Evolutionary conservation across 2,329 filamentous ascomycete species (phyloP).

Genomic region (Beauveria bassiana): DNA sequence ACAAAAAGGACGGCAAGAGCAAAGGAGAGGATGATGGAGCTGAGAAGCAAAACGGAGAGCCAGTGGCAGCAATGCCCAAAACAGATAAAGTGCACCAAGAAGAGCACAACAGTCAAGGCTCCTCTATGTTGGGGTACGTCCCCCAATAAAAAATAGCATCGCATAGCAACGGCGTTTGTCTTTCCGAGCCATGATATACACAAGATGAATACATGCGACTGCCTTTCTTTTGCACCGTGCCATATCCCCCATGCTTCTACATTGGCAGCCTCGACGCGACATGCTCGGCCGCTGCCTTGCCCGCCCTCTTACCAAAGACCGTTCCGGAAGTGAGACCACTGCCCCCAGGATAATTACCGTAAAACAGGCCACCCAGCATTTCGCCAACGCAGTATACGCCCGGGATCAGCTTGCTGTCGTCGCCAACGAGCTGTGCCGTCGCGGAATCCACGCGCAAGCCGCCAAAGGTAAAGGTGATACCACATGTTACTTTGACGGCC

Average conservation of each 20-base stretch:
- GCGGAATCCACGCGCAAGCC: slow-evolving; percentile 49
- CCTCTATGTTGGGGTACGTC: slow-evolving; percentile 5
- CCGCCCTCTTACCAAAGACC: slow-evolving; percentile 40
- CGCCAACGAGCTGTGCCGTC: slow-evolving; percentile 44
- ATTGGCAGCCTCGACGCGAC: too few species aligned
- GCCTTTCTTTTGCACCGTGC: too few species aligned
- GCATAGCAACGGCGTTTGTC: slow-evolving; percentile 1
- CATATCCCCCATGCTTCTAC: background rate
- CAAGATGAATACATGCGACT: background rate
- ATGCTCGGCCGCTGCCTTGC: slow-evolving; percentile 24
- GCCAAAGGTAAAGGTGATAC: slow-evolving; percentile 63
- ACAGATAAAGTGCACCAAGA: slow-evolving; percentile 10
- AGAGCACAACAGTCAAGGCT: background rate
- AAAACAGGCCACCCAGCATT: slow-evolving; percentile 59
- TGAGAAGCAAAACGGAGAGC: slow-evolving; percentile 16
- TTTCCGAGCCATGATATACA: background rate
- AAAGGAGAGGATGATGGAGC: slow-evolving; percentile 17
- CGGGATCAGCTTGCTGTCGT: slow-evolving; percentile 37
- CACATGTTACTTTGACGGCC: slow-evolving; percentile 56
- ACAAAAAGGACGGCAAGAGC: slow-evolving; percentile 7
- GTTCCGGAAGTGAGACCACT: slow-evolving; percentile 53
- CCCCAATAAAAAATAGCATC: background rate
- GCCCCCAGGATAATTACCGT: slow-evolving; percentile 56
- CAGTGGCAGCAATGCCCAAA: background rate
- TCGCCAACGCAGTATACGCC: slow-evolving; percentile 56